Conservation (phyloP, 192 early-diverging fungal genomes). For the Gryganskiella cystojenkinii region DNA sequence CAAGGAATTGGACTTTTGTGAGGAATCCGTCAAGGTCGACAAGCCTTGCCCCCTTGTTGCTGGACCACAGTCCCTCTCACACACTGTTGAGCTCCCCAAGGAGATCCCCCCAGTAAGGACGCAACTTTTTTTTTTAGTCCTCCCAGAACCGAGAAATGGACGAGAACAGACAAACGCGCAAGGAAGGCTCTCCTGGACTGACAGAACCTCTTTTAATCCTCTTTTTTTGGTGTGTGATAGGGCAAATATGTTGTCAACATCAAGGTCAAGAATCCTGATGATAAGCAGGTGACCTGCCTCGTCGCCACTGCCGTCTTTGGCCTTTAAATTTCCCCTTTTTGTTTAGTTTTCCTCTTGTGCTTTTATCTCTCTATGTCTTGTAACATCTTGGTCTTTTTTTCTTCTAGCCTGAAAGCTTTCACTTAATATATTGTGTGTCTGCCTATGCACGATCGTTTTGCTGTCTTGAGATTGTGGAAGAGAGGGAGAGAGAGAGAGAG, state of each 20-base stretch:
- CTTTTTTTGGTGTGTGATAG: slow-evolving; percentile 41
- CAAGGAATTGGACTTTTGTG: slow-evolving; percentile 62
- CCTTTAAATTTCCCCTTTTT: background rate
- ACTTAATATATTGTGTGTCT: too few relatives aligned
- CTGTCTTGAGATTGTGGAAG: too few relatives aligned
- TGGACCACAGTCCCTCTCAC: slow-evolving; percentile 52
- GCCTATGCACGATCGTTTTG: too few relatives aligned
- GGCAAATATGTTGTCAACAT: slow-evolving; percentile 65
- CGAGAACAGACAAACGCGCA: too few relatives aligned
- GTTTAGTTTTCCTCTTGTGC: too few relatives aligned
- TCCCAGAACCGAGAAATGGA: too few relatives aligned
- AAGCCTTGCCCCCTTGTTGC: slow-evolving; percentile 59
- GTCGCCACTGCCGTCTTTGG: slow-evolving; percentile 54
- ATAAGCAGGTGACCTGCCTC: slow-evolving; percentile 58
- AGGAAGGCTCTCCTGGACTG: too few relatives aligned
- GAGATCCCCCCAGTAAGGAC: slow-evolving; percentile 63
- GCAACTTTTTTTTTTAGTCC: background rate
- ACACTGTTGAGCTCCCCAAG: slow-evolving; percentile 62
- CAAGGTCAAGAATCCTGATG: slow-evolving; percentile 49
- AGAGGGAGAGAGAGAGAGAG: too few relatives aligned
- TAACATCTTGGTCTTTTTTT: too few relatives aligned
- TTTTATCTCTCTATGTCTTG: too few relatives aligned
- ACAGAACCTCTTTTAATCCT: background rate
- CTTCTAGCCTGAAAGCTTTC: too few relatives aligned
- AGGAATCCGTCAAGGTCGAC: slow-evolving; percentile 57